Evolutionary conservation across 805 yeast genomes (phyloP), one percentile per base, ranked within the genome.

Genomic region (Suhomyces prunicola): DNA sequence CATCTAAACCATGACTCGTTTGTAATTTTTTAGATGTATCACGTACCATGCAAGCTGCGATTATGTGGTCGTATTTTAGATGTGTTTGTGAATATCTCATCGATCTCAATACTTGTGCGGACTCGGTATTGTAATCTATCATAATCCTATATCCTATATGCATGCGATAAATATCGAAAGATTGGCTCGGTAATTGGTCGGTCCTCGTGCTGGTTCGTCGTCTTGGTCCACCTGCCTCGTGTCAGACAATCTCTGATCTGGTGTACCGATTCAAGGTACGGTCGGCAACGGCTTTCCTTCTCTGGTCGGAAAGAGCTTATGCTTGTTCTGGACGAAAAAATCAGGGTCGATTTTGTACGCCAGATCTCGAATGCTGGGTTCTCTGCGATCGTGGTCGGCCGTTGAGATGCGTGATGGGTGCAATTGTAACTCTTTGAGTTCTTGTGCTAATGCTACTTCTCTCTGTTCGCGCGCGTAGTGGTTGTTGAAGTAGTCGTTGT

Each of bases 281-380:
- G 39, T 47, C n/a, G 53, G 53, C 39, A 50, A 47, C 47, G 50
- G 50, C 17, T 50, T 50, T 24, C 27, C 35, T 12, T 50, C 53
- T 19, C 48, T 45, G 17, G 46, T 41, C 7, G 54, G 48, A 35
- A 54, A 52, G 31, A 54, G 42, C 39, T 52, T 49, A 36, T 54
- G 50, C 44, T 52, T 54, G 48, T 54, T 50, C 23, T 54, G 47
- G 47, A 29, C 44, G 44, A 51, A 49, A 29, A 52, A 52, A 3
- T 44, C 46, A 6, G 51, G 49, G 19, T 50, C 49, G 39, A 52
- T 50, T 27, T 52, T 52, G 44, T 44, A 52, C 10, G 24, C 24
- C 42, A 39, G 42, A 17, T 39, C 42, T 39, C 42, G 36, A 12
- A n/a, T 12, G 36, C 9, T 6, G 17, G 17, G 17, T 3, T 33